Evolutionary conservation across 352 stramenopile genomes (phyloP), one percentile per base, ranked within the genome.

Genomic region (Phytopythium oedochilum): DNA sequence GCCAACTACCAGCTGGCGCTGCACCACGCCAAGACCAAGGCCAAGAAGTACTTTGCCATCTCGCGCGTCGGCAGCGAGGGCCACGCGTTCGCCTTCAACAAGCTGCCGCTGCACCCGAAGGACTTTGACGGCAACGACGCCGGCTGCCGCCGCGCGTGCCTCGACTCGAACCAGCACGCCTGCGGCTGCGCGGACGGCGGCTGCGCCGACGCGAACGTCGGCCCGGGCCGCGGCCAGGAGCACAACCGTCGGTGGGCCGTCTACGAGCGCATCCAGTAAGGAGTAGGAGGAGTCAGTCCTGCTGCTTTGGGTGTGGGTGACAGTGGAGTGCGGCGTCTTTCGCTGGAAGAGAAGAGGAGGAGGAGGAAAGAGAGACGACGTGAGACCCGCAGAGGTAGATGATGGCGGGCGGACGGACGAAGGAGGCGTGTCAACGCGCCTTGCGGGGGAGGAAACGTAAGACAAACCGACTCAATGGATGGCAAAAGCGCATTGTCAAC

Each of bases 81-180:
- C 18, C 89, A 97, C 61, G 76, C 83, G 14, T 97, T 97, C 54
- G 88, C 84, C 23, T 97, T 97, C 72, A 89, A 95, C 71, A 88
- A 86, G 57, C 76, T 96, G 31, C 75, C 68, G 3, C 55, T 89
- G 55, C 81, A 73, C 48, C 65, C 74, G 48, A 74, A 63, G 26
- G 74, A 89, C 57, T 71, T 89, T 58, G 82, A 90, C 58, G 77
- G 75, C 52, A 89, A 92, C 62, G 85, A 90, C 55, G 79, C 78
- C 18, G 88, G 88, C 43, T 96, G 88, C 71, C 70, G 71, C 46
- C 74, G 86, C 22, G 60, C 77, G 42, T 97, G 88, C 57, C 71
- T 85, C 55, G 88, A 96, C 67, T 82, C 77, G 52, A 67, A 68
- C 17, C 65, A 71, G 31, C 83, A 94, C 61, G 73, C 77, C 29